A percentile compares a stretch with the other conserved stretches of the same genome.
These are phyloP conservation scores for Fraxinus quadrangulata DNA, from an alignment of 257 asterid genomes.

Conservation along the genomic window DNA sequence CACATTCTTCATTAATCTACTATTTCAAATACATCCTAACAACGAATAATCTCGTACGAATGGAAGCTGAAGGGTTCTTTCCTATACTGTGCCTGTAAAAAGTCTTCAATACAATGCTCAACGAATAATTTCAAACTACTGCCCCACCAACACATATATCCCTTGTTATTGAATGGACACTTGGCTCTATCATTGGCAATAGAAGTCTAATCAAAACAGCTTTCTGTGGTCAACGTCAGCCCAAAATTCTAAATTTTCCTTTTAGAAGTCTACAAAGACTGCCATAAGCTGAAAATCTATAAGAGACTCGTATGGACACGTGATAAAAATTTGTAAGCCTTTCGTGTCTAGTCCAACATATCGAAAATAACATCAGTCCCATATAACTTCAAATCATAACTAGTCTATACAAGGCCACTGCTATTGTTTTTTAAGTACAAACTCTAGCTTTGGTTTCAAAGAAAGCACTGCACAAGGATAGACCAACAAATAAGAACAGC, in stretches of 20 bases:
- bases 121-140: not conserved
- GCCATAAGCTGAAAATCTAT: not conserved
- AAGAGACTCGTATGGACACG: not conserved
- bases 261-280: not conserved
- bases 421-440: not conserved
- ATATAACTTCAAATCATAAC: not conserved
- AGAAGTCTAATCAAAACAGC: not conserved
- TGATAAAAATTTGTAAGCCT: not conserved
- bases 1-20: too few species aligned
- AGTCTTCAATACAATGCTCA: too few species aligned
- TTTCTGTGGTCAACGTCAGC: not conserved
- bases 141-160: conserved; percentile 14
- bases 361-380: not conserved
- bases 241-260: not conserved
- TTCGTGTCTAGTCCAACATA: not conserved
- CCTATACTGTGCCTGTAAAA: too few species aligned
- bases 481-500: not conserved
- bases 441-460: not conserved
- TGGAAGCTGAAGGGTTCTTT: too few species aligned
- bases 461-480: not conserved
- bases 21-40: too few species aligned
- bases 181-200: conserved; percentile 6
- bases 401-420: not conserved
- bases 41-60: too few species aligned
- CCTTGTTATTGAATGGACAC: conserved; percentile 20